These are phyloP conservation scores for Mytilinidion resinicola DNA, from an alignment of 495 filamentous ascomycete genomes.

Conservation along the genomic window DNA sequence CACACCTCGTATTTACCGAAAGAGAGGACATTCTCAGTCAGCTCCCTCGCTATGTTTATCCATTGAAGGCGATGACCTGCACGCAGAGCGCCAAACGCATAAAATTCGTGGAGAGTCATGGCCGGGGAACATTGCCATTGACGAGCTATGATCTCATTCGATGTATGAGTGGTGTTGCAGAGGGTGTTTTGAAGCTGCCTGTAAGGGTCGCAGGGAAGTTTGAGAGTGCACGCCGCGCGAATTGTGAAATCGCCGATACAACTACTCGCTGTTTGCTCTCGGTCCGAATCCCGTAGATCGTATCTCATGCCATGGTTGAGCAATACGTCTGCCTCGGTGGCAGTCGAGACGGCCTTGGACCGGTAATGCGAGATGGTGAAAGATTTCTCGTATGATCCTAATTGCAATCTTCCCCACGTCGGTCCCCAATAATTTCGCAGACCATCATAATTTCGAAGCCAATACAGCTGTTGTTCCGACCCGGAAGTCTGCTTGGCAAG, in stretches of 20 bases:
- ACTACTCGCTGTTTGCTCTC: background rate
- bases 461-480: background rate
- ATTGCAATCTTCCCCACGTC: background rate
- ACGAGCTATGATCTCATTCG: background rate
- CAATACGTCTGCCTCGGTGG: background rate
- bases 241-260: background rate
- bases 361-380: background rate
- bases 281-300: constrained; percentile 3
- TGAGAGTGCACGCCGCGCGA: background rate
- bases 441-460: background rate
- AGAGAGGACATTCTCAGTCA: constrained; percentile 43
- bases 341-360: constrained; percentile 33
- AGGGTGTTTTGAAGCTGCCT: background rate
- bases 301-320: constrained; percentile 12
- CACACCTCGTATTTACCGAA: constrained; percentile 43
- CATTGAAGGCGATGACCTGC: constrained; percentile 47
- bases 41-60: constrained; percentile 49
- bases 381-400: background rate
- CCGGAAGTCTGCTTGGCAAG: constrained; percentile 22
- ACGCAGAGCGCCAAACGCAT: constrained; percentile 43
- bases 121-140: constrained; percentile 40
- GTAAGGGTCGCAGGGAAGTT: background rate
- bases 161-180: background rate
- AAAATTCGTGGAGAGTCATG: constrained; percentile 48
- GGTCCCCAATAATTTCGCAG: background rate